Percentiles rank a stretch among this genome's conserved stretches.
These are phyloP conservation scores for Microbotryum violaceum DNA, from an alignment of 1,284 basidiomycete genomes.

Conservation along the genomic window DNA sequence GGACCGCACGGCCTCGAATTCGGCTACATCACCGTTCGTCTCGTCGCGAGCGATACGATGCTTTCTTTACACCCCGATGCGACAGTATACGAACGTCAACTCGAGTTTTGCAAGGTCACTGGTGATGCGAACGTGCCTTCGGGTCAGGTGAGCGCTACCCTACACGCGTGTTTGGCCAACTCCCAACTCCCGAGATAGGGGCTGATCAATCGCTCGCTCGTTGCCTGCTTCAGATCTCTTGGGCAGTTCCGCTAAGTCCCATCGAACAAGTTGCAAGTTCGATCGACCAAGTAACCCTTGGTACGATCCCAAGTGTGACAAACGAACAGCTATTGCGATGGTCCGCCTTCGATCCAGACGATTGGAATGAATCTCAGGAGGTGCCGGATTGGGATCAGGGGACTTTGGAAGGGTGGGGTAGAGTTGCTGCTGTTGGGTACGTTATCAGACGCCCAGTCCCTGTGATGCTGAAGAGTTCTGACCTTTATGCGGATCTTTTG, in stretches of 20 bases:
- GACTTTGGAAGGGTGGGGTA: too few species aligned
- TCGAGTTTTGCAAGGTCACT: conserved; percentile 25
- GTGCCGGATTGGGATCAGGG: too few species aligned
- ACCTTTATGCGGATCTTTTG: too few species aligned
- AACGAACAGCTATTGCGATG: not conserved
- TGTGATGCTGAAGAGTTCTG: too few species aligned
- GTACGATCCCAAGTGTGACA: conserved; percentile 11
- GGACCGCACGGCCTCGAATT: conserved; percentile 29
- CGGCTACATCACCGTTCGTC: conserved; percentile 11
- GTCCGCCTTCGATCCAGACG: not conserved
- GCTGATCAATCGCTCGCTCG: too few species aligned
- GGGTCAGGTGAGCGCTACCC: conserved; percentile 5
- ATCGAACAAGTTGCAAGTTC: not conserved
- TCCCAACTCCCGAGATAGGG: conserved; percentile 1
- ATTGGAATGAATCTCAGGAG: not conserved
- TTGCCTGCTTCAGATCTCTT: conserved; percentile 3
- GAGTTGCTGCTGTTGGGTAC: too few species aligned
- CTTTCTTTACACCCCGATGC: too few species aligned
- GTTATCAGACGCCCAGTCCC: too few species aligned
- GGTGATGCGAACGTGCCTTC: conserved; percentile 30
- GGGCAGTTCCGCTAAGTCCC: not conserved
- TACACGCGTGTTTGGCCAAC: conserved; percentile 10
- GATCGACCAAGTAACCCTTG: not conserved
- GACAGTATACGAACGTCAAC: not conserved
- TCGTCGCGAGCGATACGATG: not conserved